Base-by-base conservation (phyloP, 2,329 filamentous ascomycete species). In the Ilyonectria robusta region DNA sequence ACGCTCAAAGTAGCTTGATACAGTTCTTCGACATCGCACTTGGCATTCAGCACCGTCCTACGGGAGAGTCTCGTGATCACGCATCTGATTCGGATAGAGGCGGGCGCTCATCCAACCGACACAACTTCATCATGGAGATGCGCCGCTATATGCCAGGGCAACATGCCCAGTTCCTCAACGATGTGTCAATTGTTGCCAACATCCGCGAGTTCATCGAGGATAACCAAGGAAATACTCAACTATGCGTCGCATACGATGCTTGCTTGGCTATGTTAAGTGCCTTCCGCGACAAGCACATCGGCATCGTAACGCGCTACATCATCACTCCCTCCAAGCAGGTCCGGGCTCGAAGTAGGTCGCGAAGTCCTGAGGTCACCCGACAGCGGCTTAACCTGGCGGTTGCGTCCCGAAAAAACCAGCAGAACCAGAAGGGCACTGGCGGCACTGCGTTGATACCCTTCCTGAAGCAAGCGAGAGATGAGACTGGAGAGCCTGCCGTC, bases 111-210 rank as follows among this genome's bases (percentile, higher is more conserved):
- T 69, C 75, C 47, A 63, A 78, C 64, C 71, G 82, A 83, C 60
- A 97, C 82, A 97, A 96, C 76, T 99, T 99, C 83, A 95, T 99
- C 77, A 90, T 93, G 77, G 96, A 99, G 72, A 99, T 99, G 96
- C 92, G 95, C 65, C 89, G 89, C 51, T 99, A 99, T 82, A 99
- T 99, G 96, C 96, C 96, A 0, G 95, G 94, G 0, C 89, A 93
- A 0, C 96, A 99, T 78, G 92, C 94, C 4, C 91, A 93, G 46
- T 99, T 99, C 82, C 86, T 99, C 4, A 88, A 93, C 70, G 92
- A 97, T 69, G 91, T 98, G 13, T 86, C 89, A 56, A 84, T 84
- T 17, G 91, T 98, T 4, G 91, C 95, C 73, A 98, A 98, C 77
- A 94, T 99, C 73, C 93, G 94, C 33, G 86, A 92, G 19, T 98